Conservation (phyloP, 1,139 yeast species). For the Nadsonia starkeyi-henricii region DNA sequence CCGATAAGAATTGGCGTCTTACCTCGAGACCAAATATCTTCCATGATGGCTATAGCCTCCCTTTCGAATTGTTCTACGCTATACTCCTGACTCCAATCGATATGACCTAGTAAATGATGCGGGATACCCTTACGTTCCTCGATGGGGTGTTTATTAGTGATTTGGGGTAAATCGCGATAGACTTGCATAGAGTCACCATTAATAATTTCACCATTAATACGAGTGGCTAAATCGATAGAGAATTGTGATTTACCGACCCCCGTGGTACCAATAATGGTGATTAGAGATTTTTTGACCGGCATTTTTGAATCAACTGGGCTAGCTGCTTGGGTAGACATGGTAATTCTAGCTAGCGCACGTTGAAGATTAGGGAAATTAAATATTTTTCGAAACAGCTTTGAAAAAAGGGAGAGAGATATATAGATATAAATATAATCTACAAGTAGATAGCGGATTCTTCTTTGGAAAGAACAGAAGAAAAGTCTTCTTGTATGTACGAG, state of each 20-base stretch:
- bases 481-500: too few species aligned
- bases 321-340: too few species aligned
- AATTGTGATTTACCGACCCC: conserved; percentile 96
- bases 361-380: too few species aligned
- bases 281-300: conserved; percentile 25
- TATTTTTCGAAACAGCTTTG: too few species aligned
- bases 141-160: conserved; percentile 86
- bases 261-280: conserved; percentile 85
- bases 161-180: conserved; percentile 54
- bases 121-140: conserved; percentile 56
- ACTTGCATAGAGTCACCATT: conserved; percentile 98
- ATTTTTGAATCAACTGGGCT: too few species aligned
- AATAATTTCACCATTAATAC: conserved; percentile 74
- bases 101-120: conserved; percentile 82
- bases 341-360: too few species aligned
- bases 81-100: conserved; percentile 69
- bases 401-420: too few species aligned
- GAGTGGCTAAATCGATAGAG: conserved; percentile 64
- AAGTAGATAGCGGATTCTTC: too few species aligned
- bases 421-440: too few species aligned
- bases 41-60: conserved; percentile 46
- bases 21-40: conserved; percentile 51
- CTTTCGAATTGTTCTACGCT: conserved; percentile 65
- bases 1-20: conserved; percentile 85
- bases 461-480: too few species aligned